phyloP scores from a whole-genome alignment of 176 grass and related monocot genomes.

The Phoenix roebelenii region DNA sequence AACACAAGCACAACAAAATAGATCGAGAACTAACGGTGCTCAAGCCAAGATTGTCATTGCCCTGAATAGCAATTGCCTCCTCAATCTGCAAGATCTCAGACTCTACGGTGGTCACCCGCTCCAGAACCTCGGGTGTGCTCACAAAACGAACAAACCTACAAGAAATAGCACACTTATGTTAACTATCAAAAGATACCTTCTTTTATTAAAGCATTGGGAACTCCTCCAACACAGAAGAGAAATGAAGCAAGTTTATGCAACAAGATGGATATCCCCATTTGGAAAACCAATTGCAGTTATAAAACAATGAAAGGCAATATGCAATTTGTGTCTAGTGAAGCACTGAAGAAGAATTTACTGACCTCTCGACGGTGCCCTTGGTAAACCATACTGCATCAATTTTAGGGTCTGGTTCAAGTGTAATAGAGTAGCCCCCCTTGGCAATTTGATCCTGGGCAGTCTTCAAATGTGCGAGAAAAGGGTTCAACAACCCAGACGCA shows the following conservation, averaged over 20 bases:
- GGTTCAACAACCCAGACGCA: constrained; percentile 83
- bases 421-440: constrained; percentile 87
- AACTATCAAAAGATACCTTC: neutral
- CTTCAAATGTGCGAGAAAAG: constrained; percentile 77
- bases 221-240: no score
- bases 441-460: constrained; percentile 76
- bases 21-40: constrained; percentile 40
- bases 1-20: constrained; percentile 11
- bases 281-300: no score
- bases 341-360: constrained; percentile 7
- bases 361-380: constrained; percentile 75
- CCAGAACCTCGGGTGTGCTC: constrained; percentile 91
- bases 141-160: constrained; percentile 91
- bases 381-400: constrained; percentile 63
- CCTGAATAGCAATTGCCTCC: constrained; percentile 73
- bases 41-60: constrained; percentile 52
- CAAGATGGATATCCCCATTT: no score
- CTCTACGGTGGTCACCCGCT: constrained; percentile 82
- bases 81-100: constrained; percentile 92
- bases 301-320: no score
- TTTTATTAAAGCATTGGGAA: no score
- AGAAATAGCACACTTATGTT: constrained; percentile 2
- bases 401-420: constrained; percentile 45
- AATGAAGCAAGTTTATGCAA: no score
- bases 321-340: no score